These are phyloP conservation scores for Usnea hakonensis DNA, from an alignment of 495 filamentous ascomycete species.

Conservation along the genomic window DNA sequence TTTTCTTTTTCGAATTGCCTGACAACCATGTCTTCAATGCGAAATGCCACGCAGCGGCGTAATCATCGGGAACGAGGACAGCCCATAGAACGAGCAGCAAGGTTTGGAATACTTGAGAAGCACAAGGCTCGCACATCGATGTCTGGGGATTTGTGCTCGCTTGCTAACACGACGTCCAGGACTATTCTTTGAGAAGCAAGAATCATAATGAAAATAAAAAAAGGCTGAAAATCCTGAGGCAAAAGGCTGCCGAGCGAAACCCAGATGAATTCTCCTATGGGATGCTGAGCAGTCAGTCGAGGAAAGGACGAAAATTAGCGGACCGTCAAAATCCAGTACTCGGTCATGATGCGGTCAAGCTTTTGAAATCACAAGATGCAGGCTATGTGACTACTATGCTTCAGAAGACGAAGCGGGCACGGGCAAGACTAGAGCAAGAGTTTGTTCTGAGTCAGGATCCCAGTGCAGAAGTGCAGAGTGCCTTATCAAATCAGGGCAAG, in stretches of 20 bases:
- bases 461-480: conserved; percentile 26
- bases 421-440: conserved; percentile 51
- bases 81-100: conserved; percentile 60
- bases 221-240: conserved; percentile 66
- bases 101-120: conserved; percentile 83
- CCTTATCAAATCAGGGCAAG: conserved; percentile 21
- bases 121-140: conserved; percentile 53
- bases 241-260: conserved; percentile 80
- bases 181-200: conserved; percentile 84
- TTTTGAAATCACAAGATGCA: conserved; percentile 94
- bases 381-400: conserved; percentile 71
- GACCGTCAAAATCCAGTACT: conserved; percentile 46
- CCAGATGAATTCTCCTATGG: conserved; percentile 95
- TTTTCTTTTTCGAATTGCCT: not conserved
- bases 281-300: conserved; percentile 66
- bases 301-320: conserved; percentile 52
- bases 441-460: conserved; percentile 35
- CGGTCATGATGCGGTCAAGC: conserved; percentile 62
- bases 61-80: conserved; percentile 86
- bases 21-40: conserved; percentile 63
- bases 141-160: not conserved
- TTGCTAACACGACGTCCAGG: conserved; percentile 40
- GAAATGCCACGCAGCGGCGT: conserved; percentile 69
- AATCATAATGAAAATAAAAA: conserved; percentile 82
- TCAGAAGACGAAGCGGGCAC: conserved; percentile 50